Evolutionary conservation across 768 basidiomycete species (phyloP).

Genomic region (Boletus pseudo-olivaceus): DNA sequence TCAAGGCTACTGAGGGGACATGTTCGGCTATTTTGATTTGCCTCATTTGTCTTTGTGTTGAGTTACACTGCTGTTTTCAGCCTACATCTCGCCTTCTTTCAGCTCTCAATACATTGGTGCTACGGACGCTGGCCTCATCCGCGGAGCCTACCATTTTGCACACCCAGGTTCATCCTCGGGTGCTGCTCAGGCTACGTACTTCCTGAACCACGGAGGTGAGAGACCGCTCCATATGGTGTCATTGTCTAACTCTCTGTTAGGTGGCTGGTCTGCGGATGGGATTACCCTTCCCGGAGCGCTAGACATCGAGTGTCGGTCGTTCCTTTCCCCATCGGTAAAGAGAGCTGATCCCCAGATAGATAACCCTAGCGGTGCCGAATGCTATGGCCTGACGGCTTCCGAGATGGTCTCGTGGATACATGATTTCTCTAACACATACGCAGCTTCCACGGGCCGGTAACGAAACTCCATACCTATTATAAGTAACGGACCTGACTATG

Average conservation of each 20-base stretch:
- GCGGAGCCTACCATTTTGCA: constrained; percentile 61
- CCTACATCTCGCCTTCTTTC: constrained; percentile 32
- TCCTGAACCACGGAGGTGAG: constrained; percentile 53
- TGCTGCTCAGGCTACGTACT: constrained; percentile 56
- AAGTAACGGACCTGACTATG: background rate
- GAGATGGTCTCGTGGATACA: constrained; percentile 62
- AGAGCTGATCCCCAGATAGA: constrained; percentile 32
- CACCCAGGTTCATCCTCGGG: constrained; percentile 52
- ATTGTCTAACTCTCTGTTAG: constrained; percentile 19
- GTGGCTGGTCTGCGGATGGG: constrained; percentile 54
- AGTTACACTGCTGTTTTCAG: constrained; percentile 8
- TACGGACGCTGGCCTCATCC: constrained; percentile 52
- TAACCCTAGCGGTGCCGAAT: constrained; percentile 48
- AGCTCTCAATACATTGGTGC: constrained; percentile 53
- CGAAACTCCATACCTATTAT: background rate
- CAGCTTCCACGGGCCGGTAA: constrained; percentile 45
- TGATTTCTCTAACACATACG: constrained; percentile 61
- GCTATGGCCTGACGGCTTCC: constrained; percentile 50
- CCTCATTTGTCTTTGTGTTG: background rate
- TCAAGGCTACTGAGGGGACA: constrained; percentile 69
- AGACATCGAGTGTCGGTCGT: constrained; percentile 55
- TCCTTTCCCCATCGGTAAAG: background rate
- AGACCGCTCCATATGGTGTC: background rate
- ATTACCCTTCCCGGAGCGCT: constrained; percentile 62
- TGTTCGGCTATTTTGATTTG: constrained; percentile 29